These are phyloP conservation scores for Solanum etuberosum DNA, from an alignment of 257 asterid genomes.

Conservation along the genomic window DNA sequence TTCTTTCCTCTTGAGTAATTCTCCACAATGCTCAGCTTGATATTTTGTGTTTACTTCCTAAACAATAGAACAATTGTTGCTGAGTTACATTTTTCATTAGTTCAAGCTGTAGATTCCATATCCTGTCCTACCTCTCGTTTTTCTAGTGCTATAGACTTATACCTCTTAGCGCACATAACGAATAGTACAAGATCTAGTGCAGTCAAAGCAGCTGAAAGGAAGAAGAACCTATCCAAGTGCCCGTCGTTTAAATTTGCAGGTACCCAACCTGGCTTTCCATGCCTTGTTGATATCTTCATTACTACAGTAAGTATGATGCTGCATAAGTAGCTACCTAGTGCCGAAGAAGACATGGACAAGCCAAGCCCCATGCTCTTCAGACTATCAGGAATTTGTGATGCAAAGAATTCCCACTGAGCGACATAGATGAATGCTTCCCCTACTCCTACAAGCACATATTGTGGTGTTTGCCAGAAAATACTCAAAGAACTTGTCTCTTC, in stretches of 20 bases:
- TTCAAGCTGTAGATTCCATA: neutral
- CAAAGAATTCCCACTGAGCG: constrained; percentile 77
- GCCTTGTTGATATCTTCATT: constrained; percentile 48
- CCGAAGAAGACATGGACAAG: constrained; percentile 70
- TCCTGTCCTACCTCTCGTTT: constrained; percentile 21
- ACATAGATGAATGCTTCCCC: constrained; percentile 74
- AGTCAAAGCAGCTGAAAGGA: constrained; percentile 53
- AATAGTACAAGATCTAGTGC: constrained; percentile 52
- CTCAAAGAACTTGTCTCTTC: constrained; percentile 52
- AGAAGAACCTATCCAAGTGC: constrained; percentile 76
- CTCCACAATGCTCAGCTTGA: neutral
- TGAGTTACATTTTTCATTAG: neutral
- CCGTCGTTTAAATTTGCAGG: constrained; percentile 66
- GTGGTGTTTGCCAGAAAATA: constrained; percentile 77
- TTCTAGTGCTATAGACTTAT: constrained; percentile 39
- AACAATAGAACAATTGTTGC: neutral
- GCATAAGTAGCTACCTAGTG: constrained; percentile 72
- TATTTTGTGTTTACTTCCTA: neutral
- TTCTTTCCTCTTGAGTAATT: neutral
- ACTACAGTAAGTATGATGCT: constrained; percentile 42
- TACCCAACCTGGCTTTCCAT: constrained; percentile 73
- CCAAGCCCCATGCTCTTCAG: constrained; percentile 72
- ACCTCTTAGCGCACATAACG: constrained; percentile 53
- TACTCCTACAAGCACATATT: constrained; percentile 70
- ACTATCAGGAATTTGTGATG: constrained; percentile 55